phyloP scores from a whole-genome alignment of 2,329 filamentous ascomycete genomes.

The Fusarium ramigenum region DNA sequence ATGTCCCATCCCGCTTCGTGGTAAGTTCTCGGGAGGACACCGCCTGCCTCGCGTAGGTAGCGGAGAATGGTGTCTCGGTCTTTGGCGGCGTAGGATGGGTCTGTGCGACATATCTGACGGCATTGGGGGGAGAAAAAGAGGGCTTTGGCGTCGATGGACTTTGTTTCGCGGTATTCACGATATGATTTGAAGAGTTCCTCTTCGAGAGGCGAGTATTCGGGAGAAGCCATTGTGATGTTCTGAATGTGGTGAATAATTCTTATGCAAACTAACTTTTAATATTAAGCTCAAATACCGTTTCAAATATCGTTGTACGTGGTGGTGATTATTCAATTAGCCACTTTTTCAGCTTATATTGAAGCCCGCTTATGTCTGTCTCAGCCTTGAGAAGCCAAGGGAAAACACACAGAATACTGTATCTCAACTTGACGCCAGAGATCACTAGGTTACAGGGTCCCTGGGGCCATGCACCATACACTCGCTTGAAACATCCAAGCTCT shows the following conservation, averaged over 20 bases:
- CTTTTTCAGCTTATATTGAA: not conserved
- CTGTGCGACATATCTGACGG: slow-evolving; percentile 8
- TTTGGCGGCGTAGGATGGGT: not conserved
- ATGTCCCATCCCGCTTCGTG: not conserved
- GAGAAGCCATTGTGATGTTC: not conserved
- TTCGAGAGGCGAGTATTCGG: rapidly evolving
- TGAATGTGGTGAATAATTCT: not conserved
- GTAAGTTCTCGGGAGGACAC: not conserved
- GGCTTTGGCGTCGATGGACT: not conserved
- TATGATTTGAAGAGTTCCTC: not conserved
- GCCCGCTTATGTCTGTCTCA: not conserved
- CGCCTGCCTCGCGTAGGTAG: not conserved
- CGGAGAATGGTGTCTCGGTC: not conserved
- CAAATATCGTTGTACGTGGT: not conserved
- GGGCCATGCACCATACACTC: not conserved
- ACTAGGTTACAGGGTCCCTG: not conserved
- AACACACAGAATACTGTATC: not conserved
- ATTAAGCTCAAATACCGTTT: not conserved
- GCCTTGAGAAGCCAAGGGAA: not conserved
- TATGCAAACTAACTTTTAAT: no score
- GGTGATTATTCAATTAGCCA: not conserved
- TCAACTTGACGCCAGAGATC: not conserved
- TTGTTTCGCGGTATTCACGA: not conserved
- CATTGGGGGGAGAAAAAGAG: not conserved
- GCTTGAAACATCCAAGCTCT: no score